Evolutionary conservation across 148 eudicot genomes (phyloP), one percentile per base, ranked within the genome.

Genomic region (Oxyria digyna): DNA sequence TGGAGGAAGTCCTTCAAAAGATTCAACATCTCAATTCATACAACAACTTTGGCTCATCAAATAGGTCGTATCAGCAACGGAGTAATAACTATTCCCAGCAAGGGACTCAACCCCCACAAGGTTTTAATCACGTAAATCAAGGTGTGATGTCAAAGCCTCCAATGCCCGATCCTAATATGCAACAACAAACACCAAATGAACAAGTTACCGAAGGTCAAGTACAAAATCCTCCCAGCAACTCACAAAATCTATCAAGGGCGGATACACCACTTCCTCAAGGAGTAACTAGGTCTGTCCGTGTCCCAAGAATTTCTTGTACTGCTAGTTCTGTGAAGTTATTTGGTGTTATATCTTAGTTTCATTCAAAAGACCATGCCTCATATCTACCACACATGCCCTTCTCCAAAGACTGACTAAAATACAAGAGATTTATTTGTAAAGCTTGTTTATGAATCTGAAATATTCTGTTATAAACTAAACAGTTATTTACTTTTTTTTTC

Each of bases 211-310:
- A 75, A 75, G 71, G 65, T 48, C 89, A 78, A 79, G 21, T 74
- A 57, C 98, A 89, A 74, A 89, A 71, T 74, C 52, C 74, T 69
- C 57, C 89, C 31, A 76, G 63, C 72, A 79, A 81, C 76, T 85
- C 76, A 74, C 82, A 85, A 77, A 88, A 76, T 82, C 89, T 71
- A 73, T 78, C 85, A 35, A 83, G 76, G 81, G 70, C 86, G 24
- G 85, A 95, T 38, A 85, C 81, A 67, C 90, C 98, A 57, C 78
- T 93, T 71, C 98, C 98, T 74, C 92, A 90, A 79, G 98, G 98
- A 82, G 80, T 87, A 83, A 86, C 92, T 89, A 93, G 98, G 98
- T 93, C 82, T 84, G 96, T 93, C 85, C 87, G 77, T 85, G 85
- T 91, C 81, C 81, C 75, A 75, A 81, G 82, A 82, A 79, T 83